Conservation (phyloP, 495 filamentous ascomycete species). For the Aspergillus egyptiacus region DNA sequence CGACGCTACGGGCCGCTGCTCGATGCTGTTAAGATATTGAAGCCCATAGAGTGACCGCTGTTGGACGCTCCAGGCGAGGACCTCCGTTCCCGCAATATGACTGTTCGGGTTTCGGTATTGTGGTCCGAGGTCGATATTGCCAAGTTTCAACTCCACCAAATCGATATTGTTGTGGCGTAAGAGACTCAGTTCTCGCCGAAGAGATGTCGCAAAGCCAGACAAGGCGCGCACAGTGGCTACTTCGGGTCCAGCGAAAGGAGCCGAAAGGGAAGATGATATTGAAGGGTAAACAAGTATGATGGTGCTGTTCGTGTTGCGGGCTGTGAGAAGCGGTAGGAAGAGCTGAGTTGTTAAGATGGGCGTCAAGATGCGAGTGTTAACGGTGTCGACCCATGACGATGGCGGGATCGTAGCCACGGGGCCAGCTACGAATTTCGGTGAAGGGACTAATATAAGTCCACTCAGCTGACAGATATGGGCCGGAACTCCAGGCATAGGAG, state of each 20-base stretch:
- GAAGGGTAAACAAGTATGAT: conserved; percentile 79
- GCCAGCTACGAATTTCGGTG: conserved; percentile 56
- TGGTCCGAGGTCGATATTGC: conserved; percentile 67
- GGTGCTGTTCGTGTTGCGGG: conserved; percentile 44
- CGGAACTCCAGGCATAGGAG: conserved; percentile 63
- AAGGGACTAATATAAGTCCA: conserved; percentile 68
- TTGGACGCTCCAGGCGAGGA: conserved; percentile 58
- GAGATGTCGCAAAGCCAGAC: conserved; percentile 67
- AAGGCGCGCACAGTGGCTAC: conserved; percentile 70
- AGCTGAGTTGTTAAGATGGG: conserved; percentile 81
- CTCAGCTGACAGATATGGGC: conserved; percentile 68
- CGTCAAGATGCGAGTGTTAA: conserved; percentile 89
- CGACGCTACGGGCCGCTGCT: conserved; percentile 39
- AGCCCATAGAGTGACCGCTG: conserved; percentile 39
- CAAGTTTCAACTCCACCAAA: conserved; percentile 79
- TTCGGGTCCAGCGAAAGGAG: conserved; percentile 80
- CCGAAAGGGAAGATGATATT: conserved; percentile 75
- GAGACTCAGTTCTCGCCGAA: conserved; percentile 67
- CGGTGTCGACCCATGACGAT: conserved; percentile 75
- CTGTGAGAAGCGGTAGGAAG: conserved; percentile 74
- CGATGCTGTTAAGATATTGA: conserved; percentile 40
- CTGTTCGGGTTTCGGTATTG: conserved; percentile 36
- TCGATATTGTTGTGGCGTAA: conserved; percentile 50
- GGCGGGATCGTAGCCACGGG: conserved; percentile 78
- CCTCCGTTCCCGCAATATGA: conserved; percentile 51